Base-by-base conservation (phyloP, 345 rosid species). In the Clarkia xantiana region DNA sequence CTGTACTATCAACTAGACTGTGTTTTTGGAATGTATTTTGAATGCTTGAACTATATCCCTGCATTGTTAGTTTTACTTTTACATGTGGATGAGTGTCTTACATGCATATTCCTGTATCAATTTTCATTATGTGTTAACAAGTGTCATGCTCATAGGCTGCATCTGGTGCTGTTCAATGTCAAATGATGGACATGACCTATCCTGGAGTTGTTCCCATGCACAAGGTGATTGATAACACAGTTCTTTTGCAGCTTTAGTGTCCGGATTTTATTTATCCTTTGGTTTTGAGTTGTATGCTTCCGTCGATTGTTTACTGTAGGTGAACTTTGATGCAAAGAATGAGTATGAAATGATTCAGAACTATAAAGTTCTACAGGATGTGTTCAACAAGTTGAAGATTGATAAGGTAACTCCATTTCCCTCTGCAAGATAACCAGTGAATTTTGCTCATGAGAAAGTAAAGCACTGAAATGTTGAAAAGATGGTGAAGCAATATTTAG, bases 181-280 rank as follows among this genome's bases (percentile, higher is more conserved):
- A 91, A 66, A 75, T 91, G 89, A 53, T 91, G 70, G 98, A 91
- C 66, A 78, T 86, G 90, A 86, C 94, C 23, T 82, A 76, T 66
- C 96, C 98, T 4, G 96, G 98, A 58, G 80, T 69, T 51, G 96
- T 91, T 57, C 96, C 98, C 41, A 86, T 91, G 98, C 96, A 91
- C 64, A 86, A 86, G 87, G 98, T 84, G 34, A 49, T 34, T 51
- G 42, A 14, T n/a, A 36, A 18, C 15, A 4, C 9, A 15, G 5
- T 2, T 22, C 5, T 22, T 2, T 22, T 22, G 5, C 25, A 2
- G 25, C 5, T 22, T 2, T 22, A 22, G 25, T 22, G 25, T 22
- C 25, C 5, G 25, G 5, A 22, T 2, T 22, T 22, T 22, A 22
- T 22, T 2, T 22, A 5, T 22, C 25, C 25, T 5, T 22, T 22